Percentiles rank a stretch among this genome's conserved stretches.
phyloP scores from a whole-genome alignment of 208 protist genomes.

The Crithidia fasciculata region DNA sequence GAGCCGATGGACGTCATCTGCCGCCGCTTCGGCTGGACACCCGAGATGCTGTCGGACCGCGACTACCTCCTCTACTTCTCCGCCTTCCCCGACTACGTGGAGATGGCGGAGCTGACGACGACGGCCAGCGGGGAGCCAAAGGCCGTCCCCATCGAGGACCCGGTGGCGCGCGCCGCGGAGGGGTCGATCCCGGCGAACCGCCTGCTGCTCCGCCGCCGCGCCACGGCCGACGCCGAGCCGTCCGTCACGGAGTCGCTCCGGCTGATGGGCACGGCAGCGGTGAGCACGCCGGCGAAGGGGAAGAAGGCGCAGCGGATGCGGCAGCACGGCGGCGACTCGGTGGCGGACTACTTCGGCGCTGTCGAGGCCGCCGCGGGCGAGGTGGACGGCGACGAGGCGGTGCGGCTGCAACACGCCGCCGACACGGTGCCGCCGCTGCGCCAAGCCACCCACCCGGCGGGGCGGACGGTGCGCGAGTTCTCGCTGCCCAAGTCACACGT shows the following conservation, averaged over 20 bases:
- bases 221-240: constrained; percentile 69
- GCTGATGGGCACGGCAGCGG: constrained; percentile 77
- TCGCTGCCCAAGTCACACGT: constrained; percentile 60
- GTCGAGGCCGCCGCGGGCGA: constrained; percentile 59
- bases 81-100: constrained; percentile 76
- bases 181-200: constrained; percentile 58
- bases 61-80: constrained; percentile 88
- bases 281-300: constrained; percentile 52
- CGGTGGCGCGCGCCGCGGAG: constrained; percentile 51
- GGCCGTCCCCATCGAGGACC: constrained; percentile 70
- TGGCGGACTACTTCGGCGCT: constrained; percentile 52
- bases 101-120: constrained; percentile 79
- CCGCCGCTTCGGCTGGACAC: constrained; percentile 81
- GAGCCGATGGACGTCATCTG: constrained; percentile 85
- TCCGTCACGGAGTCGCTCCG: constrained; percentile 89
- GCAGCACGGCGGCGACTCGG: constrained; percentile 31
- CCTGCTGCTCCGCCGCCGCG: constrained; percentile 78
- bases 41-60: constrained; percentile 70
- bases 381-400: constrained; percentile 74
- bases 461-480: constrained; percentile 79
- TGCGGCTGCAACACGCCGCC: constrained; percentile 65
- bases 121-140: constrained; percentile 38
- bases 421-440: constrained; percentile 55
- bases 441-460: constrained; percentile 69
- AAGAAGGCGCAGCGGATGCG: constrained; percentile 46